phyloP scores from a whole-genome alignment of 2,329 filamentous ascomycete species.

The Daldinia eschscholtzii region DNA sequence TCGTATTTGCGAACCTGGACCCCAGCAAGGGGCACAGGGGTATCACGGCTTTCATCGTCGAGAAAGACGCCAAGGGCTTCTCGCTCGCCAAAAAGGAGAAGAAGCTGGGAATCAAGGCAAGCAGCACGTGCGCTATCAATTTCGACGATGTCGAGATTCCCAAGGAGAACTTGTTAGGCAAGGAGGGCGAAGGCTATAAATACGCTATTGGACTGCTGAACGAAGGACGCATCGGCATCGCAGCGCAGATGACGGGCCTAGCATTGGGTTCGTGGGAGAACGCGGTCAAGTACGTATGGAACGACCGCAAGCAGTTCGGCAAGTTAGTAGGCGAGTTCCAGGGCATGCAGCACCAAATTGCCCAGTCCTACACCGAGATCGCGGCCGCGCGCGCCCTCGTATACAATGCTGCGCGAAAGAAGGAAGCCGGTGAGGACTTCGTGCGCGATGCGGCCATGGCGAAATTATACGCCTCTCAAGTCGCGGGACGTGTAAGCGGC shows the following conservation, averaged over 20 bases:
- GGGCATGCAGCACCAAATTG: conserved; percentile 99
- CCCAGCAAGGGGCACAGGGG: conserved; percentile 95
- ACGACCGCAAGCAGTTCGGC: conserved; percentile 97
- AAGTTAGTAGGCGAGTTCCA: conserved; percentile 95
- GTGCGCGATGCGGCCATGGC: conserved; percentile 98
- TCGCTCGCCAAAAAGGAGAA: conserved; percentile 99
- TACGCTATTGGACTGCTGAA: conserved; percentile 95
- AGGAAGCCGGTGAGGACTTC: conserved; percentile 96
- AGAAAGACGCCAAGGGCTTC: conserved; percentile 91
- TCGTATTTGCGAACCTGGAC: conserved; percentile 97
- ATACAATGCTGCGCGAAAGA: conserved; percentile 96
- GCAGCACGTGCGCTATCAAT: conserved; percentile 96
- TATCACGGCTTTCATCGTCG: conserved; percentile 94
- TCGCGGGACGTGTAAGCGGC: conserved; percentile 87
- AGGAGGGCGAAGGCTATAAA: conserved; percentile 95
- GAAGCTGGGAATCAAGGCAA: conserved; percentile 97
- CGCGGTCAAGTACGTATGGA: conserved; percentile 95
- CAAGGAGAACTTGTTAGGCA: conserved; percentile 86
- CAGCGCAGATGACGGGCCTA: conserved; percentile 97
- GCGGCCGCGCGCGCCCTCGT: conserved; percentile 90
- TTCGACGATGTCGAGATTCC: conserved; percentile 96
- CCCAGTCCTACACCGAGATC: conserved; percentile 95
- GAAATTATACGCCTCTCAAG: conserved; percentile 93
- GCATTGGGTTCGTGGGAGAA: conserved; percentile 96
- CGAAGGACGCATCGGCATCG: conserved; percentile 97